These are phyloP conservation scores for Leishmania arabica DNA, from an alignment of 208 protist genomes.

Conservation along the genomic window DNA sequence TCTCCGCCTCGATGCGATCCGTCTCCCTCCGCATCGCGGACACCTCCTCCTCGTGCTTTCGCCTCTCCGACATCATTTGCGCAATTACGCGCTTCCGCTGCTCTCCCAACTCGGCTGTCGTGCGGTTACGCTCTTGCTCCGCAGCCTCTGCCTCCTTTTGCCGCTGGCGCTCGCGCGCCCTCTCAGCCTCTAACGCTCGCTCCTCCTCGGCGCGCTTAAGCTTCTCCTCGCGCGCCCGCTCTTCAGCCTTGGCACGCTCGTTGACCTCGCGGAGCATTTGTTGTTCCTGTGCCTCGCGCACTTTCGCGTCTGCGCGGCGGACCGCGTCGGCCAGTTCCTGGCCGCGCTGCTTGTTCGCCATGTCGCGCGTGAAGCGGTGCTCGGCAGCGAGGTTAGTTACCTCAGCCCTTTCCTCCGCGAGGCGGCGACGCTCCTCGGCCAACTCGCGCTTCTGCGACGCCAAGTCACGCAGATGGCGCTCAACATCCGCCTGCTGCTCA, in stretches of 20 bases:
- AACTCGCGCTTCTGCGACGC: conserved; percentile 67
- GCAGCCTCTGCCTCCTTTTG: conserved; percentile 48
- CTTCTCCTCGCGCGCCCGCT: conserved; percentile 49
- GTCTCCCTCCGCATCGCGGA: conserved; percentile 82
- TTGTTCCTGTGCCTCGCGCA: conserved; percentile 62
- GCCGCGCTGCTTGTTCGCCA: conserved; percentile 58
- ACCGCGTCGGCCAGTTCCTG: conserved; percentile 62
- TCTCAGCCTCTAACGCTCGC: conserved; percentile 25
- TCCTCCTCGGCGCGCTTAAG: conserved; percentile 46
- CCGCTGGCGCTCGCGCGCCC: conserved; percentile 45
- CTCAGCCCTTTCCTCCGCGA: conserved; percentile 61
- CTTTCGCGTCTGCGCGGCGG: conserved; percentile 60
- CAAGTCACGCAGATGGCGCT: conserved; percentile 74
- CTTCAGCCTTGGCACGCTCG: conserved; percentile 38
- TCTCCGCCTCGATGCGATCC: conserved; percentile 86
- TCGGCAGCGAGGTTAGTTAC: conserved; percentile 47
- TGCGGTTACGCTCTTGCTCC: conserved; percentile 46
- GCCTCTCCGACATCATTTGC: conserved; percentile 59
- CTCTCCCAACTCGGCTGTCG: conserved; percentile 61
- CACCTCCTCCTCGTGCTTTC: conserved; percentile 71
- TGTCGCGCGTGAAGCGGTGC: conserved; percentile 43
- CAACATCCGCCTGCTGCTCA: conserved; percentile 74
- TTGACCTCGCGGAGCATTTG: conserved; percentile 43
- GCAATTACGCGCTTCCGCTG: conserved; percentile 68
- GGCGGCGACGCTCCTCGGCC: conserved; percentile 58